Percentiles rank a stretch among this genome's conserved stretches.
phyloP scores from a whole-genome alignment of 2,329 filamentous ascomycete species.

The Apiospora arundinis region DNA sequence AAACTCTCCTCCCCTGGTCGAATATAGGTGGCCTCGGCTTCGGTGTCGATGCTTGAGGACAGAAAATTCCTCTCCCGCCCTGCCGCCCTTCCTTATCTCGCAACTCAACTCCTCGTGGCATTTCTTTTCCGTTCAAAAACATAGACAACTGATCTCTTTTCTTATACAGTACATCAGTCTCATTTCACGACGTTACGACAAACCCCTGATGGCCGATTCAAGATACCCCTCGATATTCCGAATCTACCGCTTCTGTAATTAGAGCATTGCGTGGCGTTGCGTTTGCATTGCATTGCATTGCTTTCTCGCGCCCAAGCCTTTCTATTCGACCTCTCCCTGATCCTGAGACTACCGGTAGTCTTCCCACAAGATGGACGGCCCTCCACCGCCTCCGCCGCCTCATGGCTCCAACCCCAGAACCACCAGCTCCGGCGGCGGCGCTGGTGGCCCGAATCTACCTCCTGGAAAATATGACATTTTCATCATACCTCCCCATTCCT shows the following conservation, averaged over 20 bases:
- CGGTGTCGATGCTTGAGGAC: neutral
- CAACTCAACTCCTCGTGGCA: neutral
- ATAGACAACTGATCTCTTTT: neutral
- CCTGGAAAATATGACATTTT: constrained; percentile 97
- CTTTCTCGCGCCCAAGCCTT: neutral
- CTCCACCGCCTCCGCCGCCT: constrained; percentile 71
- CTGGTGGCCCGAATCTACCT: constrained; percentile 60
- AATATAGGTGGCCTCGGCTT: neutral
- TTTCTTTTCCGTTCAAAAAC: neutral
- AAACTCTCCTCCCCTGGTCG: constrained; percentile 10
- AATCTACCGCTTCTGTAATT: constrained; percentile 13
- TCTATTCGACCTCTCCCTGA: neutral
- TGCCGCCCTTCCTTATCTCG: neutral
- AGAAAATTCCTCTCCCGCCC: neutral
- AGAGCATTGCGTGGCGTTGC: constrained; percentile 15
- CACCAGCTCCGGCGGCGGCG: constrained; percentile 47
- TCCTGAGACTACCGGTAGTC: constrained; percentile 17
- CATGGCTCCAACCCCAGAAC: constrained; percentile 81
- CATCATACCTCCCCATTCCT: constrained; percentile 90
- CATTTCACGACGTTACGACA: constrained; percentile 25
- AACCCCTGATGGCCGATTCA: constrained; percentile 24
- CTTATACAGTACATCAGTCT: constrained; percentile 1
- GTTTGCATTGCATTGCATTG: constrained; percentile 5
- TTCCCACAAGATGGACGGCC: constrained; percentile 23
- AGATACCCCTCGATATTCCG: constrained; percentile 23